These are phyloP conservation scores for Venturia pyrina DNA, from an alignment of 2,329 filamentous ascomycete species.

Conservation along the genomic window DNA sequence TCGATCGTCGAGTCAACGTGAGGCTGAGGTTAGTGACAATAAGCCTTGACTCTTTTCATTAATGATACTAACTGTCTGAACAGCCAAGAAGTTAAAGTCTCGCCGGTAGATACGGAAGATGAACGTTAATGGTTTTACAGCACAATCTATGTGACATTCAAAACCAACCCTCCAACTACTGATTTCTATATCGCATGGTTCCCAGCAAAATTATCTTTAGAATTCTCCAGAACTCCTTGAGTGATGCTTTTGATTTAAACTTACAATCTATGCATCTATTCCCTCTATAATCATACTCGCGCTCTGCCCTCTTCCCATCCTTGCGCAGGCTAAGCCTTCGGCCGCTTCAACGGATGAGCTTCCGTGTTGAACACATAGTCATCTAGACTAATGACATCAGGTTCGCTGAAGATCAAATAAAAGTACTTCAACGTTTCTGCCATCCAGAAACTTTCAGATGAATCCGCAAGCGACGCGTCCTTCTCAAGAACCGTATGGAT, in stretches of 20 bases:
- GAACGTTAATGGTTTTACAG: no score
- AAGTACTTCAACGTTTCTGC: conserved; percentile 91
- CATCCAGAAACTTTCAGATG: conserved; percentile 67
- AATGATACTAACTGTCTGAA: no score
- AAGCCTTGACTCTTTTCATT: no score
- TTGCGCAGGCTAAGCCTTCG: conserved; percentile 13
- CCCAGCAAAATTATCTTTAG: background rate
- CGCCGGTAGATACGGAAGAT: no score
- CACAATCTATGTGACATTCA: no score
- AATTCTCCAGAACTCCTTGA: background rate
- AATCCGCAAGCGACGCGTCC: conserved; percentile 29
- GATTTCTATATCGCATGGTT: background rate
- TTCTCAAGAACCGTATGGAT: conserved; percentile 29
- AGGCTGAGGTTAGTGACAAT: no score
- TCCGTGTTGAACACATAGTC: conserved; percentile 55
- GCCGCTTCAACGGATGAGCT: conserved; percentile 40
- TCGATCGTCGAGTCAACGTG: no score
- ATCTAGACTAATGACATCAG: conserved; percentile 55
- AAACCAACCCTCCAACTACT: no score
- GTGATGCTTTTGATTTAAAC: background rate
- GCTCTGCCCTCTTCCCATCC: background rate
- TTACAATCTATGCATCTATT: background rate
- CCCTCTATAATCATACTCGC: background rate
- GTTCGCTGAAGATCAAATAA: conserved; percentile 67
- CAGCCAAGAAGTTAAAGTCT: no score